phyloP scores from a whole-genome alignment of 768 basidiomycete species.

The Auriscalpium microsporum region DNA sequence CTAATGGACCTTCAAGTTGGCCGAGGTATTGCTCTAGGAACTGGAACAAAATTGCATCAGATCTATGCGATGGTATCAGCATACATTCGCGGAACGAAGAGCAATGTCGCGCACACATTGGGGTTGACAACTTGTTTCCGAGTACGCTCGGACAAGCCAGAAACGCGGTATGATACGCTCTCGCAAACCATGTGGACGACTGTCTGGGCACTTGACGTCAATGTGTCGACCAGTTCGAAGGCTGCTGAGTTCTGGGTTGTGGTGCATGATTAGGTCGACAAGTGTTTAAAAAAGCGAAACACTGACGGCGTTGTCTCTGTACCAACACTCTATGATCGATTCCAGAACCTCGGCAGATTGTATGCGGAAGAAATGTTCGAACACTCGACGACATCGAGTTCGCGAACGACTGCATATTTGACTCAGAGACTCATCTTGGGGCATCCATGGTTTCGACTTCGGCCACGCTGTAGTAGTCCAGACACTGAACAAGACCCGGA shows the following conservation, averaged over 20 bases:
- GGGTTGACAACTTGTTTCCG: slow-evolving; percentile 55
- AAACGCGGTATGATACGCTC: slow-evolving; percentile 56
- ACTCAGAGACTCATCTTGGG: slow-evolving; percentile 60
- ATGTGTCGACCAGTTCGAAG: slow-evolving; percentile 77
- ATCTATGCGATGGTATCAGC: slow-evolving; percentile 31
- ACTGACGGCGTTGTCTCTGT: slow-evolving; percentile 42
- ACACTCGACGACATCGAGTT: slow-evolving; percentile 61
- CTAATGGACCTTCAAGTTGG: slow-evolving; percentile 82
- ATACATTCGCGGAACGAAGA: neutral
- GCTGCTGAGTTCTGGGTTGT: slow-evolving; percentile 28
- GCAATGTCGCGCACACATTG: slow-evolving; percentile 45
- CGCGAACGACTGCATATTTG: slow-evolving; percentile 61
- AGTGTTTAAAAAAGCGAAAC: neutral
- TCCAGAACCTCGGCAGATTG: slow-evolving; percentile 79
- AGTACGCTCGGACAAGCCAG: slow-evolving; percentile 45
- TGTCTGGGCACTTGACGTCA: slow-evolving; percentile 78
- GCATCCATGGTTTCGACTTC: slow-evolving; percentile 34
- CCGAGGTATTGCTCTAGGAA: slow-evolving; percentile 84
- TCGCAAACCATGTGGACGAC: slow-evolving; percentile 88
- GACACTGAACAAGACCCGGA: slow-evolving; percentile 67
- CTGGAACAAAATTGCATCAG: slow-evolving; percentile 63
- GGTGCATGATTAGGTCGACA: neutral
- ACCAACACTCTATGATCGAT: slow-evolving; percentile 79
- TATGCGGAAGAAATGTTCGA: slow-evolving; percentile 81
- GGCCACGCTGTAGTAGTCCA: slow-evolving; percentile 60